These are phyloP conservation scores for Blastobotrys serpentis DNA, from an alignment of 1,139 yeast genomes.

Conservation along the genomic window DNA sequence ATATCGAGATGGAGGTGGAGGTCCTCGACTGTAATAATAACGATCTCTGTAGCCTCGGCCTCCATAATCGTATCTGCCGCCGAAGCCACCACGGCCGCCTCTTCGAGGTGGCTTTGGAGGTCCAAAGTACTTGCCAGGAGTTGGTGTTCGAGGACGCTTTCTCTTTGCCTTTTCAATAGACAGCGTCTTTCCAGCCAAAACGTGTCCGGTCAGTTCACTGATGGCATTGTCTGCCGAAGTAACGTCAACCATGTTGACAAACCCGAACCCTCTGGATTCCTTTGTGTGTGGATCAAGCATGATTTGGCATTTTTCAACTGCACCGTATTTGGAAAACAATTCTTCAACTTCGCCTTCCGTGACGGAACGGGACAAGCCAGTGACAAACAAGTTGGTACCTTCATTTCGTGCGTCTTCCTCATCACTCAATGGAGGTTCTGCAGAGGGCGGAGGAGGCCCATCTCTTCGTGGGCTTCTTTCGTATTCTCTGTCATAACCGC, in stretches of 20 bases:
- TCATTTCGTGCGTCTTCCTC: constrained; percentile 35
- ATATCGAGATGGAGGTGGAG: constrained; percentile 25
- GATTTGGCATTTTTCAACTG: constrained; percentile 39
- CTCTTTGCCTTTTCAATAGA: constrained; percentile 41
- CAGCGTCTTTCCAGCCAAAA: constrained; percentile 36
- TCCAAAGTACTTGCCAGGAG: constrained; percentile 44
- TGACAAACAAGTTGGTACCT: constrained; percentile 42
- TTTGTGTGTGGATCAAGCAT: constrained; percentile 42
- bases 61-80: constrained; percentile 24
- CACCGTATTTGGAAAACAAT: constrained; percentile 37
- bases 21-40: constrained; percentile 26
- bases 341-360: constrained; percentile 37
- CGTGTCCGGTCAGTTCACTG: constrained; percentile 35
- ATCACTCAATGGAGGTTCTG: constrained; percentile 14
- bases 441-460: constrained; percentile 14
- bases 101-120: constrained; percentile 38
- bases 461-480: constrained; percentile 13
- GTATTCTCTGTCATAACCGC: constrained; percentile 9
- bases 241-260: constrained; percentile 39
- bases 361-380: constrained; percentile 39
- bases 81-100: constrained; percentile 25
- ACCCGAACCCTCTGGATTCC: constrained; percentile 43
- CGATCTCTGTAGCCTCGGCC: constrained; percentile 15
- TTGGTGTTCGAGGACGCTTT: constrained; percentile 42
- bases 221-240: constrained; percentile 39